A percentile compares a stretch with the other conserved stretches of the same genome.
phyloP scores from a whole-genome alignment of 1,139 yeast species.

The Yamadazyma sp. region DNA sequence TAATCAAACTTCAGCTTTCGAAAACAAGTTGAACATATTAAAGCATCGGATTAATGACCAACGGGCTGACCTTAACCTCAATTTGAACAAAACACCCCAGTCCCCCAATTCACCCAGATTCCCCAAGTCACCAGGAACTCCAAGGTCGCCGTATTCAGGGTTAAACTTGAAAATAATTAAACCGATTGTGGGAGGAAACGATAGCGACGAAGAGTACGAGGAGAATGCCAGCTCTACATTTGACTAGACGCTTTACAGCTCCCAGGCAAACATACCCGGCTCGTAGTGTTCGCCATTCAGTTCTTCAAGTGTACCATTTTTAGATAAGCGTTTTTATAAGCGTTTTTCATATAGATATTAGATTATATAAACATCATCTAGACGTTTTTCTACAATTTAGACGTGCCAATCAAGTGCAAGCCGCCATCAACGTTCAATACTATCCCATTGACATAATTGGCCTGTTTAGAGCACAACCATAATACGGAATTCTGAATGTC shows the following conservation, averaged over 20 bases:
- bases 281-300: too few species aligned
- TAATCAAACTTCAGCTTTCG: constrained; percentile 55
- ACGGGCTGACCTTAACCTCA: constrained; percentile 5
- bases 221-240: constrained; percentile 1
- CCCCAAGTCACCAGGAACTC: constrained; percentile 16
- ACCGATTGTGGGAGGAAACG: constrained; percentile 61
- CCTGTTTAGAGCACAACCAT: constrained; percentile 57
- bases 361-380: too few species aligned
- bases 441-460: constrained; percentile 65
- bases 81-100: background rate
- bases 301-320: too few species aligned
- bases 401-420: constrained; percentile 22
- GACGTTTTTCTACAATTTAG: constrained; percentile 11
- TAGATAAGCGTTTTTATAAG: too few species aligned
- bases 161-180: constrained; percentile 60
- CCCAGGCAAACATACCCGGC: too few species aligned
- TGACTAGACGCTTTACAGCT: constrained; percentile 1
- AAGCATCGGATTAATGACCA: constrained; percentile 11
- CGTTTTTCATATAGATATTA: too few species aligned
- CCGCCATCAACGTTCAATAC: constrained; percentile 79
- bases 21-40: constrained; percentile 37
- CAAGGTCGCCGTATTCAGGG: constrained; percentile 39
- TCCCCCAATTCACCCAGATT: constrained; percentile 4
- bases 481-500: constrained; percentile 60
- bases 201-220: constrained; percentile 8